phyloP scores from a whole-genome alignment of 352 stramenopile species.

The Hyaloperonospora brassicae region DNA sequence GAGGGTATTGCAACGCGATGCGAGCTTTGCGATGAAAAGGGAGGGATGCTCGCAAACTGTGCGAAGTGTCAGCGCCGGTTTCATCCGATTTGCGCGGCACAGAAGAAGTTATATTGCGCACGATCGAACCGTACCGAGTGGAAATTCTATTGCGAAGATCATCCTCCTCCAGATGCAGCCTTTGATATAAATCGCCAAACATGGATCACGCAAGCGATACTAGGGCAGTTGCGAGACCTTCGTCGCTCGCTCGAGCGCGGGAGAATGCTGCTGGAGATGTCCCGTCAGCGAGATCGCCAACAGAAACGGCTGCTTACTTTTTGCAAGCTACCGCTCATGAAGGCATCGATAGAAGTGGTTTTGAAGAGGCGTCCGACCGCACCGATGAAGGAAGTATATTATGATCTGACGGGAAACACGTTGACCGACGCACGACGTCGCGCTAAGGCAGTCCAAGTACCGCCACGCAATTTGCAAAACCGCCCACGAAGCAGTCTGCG shows the following conservation, averaged over 20 bases:
- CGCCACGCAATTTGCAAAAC: constrained; percentile 16
- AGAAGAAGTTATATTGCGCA: constrained; percentile 55
- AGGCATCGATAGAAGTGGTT: constrained; percentile 59
- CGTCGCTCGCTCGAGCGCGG: constrained; percentile 70
- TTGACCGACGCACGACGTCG: constrained; percentile 46
- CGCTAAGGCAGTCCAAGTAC: constrained; percentile 12
- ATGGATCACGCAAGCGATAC: constrained; percentile 73
- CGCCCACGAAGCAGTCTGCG: constrained; percentile 16
- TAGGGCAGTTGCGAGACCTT: constrained; percentile 67
- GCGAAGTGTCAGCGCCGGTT: constrained; percentile 55
- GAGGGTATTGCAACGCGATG: constrained; percentile 32
- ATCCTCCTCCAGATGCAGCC: constrained; percentile 53
- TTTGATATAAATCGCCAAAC: constrained; percentile 65
- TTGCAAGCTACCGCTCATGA: constrained; percentile 53
- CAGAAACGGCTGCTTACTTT: constrained; percentile 70
- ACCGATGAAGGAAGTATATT: constrained; percentile 66
- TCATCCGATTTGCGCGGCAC: constrained; percentile 64
- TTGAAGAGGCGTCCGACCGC: constrained; percentile 65
- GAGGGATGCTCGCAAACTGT: constrained; percentile 50
- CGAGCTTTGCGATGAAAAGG: constrained; percentile 44
- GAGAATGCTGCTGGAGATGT: constrained; percentile 82
- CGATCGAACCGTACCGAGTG: constrained; percentile 54
- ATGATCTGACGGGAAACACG: constrained; percentile 44
- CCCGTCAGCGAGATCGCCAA: constrained; percentile 74
- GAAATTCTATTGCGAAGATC: constrained; percentile 70